phyloP scores from a whole-genome alignment of 495 filamentous ascomycete species.

The Clohesyomyces aquaticus region DNA sequence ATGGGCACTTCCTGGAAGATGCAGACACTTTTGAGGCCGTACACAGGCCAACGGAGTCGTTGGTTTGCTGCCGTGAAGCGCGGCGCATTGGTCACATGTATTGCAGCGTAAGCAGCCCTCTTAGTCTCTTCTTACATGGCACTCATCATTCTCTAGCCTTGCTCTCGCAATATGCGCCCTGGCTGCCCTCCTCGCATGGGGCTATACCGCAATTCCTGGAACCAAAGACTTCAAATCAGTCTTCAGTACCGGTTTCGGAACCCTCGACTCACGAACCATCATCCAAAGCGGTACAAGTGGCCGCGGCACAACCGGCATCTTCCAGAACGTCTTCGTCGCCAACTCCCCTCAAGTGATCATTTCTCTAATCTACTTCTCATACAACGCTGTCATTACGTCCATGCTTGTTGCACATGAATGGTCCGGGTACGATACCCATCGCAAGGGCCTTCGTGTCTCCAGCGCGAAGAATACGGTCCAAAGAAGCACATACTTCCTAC shows the following conservation, averaged over 20 bases:
- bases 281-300: neutral
- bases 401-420: slow-evolving; percentile 26
- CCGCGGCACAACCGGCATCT: neutral
- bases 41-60: neutral
- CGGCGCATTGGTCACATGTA: neutral
- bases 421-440: neutral
- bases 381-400: slow-evolving; percentile 26
- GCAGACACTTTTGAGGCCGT: neutral
- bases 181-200: neutral
- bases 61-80: neutral
- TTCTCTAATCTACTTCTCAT: slow-evolving; percentile 25
- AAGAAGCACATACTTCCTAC: slow-evolving; percentile 29
- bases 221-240: neutral
- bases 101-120: neutral
- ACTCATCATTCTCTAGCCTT: neutral
- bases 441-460: slow-evolving; percentile 28
- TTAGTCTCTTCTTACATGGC: neutral
- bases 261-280: slow-evolving; percentile 1
- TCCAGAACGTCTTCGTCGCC: slow-evolving; percentile 15
- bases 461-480: slow-evolving; percentile 4
- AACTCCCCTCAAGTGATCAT: slow-evolving; percentile 28
- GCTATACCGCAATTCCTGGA: neutral
- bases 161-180: neutral
- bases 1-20: neutral
- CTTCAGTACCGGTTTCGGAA: slow-evolving; percentile 1